These are phyloP conservation scores for Akanthomyces uredinophilus DNA, from an alignment of 2,329 filamentous ascomycete species.

Conservation along the genomic window DNA sequence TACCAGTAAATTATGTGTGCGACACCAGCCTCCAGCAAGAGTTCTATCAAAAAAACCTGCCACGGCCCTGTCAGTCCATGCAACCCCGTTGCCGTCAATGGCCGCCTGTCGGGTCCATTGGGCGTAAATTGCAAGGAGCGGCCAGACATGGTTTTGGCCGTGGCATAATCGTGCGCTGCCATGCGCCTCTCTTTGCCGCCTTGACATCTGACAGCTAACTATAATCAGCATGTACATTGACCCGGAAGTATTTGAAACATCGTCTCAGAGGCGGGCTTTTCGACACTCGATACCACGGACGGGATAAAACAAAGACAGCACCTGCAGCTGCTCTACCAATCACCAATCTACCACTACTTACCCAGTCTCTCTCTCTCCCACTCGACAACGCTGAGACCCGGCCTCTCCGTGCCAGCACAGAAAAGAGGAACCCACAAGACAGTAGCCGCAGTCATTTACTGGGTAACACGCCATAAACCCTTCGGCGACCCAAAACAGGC, in stretches of 20 bases:
- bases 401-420: not conserved
- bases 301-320: too few relatives aligned
- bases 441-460: not conserved
- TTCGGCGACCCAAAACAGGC: not conserved
- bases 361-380: too few relatives aligned
- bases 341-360: too few relatives aligned
- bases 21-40: not conserved
- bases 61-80: not conserved
- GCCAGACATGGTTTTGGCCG: not conserved
- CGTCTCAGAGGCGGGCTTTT: not conserved
- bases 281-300: not conserved
- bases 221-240: not conserved
- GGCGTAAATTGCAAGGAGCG: not conserved
- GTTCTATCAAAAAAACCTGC: too few relatives aligned
- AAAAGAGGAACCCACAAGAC: not conserved
- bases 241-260: not conserved
- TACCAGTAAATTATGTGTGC: too few relatives aligned
- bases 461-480: not conserved
- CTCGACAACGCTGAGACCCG: not conserved
- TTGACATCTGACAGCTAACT: not conserved
- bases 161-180: not conserved
- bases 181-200: not conserved
- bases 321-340: too few relatives aligned
- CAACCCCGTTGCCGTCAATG: not conserved
- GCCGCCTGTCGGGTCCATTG: not conserved